Evolutionary conservation across 2,329 filamentous ascomycete genomes (phyloP).

Genomic region (Aspergillus alliaceus): DNA sequence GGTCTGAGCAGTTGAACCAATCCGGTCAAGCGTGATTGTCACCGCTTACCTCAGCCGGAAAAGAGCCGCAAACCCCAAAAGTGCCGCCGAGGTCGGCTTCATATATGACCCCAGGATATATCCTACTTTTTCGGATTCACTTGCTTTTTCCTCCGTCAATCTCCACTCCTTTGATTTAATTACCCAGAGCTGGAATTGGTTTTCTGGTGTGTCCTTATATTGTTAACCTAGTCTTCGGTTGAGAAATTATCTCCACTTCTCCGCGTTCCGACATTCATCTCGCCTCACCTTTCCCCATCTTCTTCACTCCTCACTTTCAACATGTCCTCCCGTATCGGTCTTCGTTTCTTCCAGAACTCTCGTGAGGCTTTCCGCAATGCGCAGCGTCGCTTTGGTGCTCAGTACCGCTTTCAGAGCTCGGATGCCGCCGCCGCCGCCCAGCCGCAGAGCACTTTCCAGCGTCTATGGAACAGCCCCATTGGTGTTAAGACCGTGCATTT

Average conservation of each 20-base stretch:
- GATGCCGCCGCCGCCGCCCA: conserved; percentile 49
- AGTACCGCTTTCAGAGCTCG: conserved; percentile 72
- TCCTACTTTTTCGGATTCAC: neutral
- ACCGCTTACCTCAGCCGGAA: conserved; percentile 32
- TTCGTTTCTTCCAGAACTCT: conserved; percentile 57
- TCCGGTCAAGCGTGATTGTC: conserved; percentile 25
- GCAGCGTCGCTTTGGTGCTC: conserved; percentile 52
- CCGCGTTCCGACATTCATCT: conserved; percentile 14
- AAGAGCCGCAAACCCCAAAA: conserved; percentile 18
- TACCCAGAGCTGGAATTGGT: neutral
- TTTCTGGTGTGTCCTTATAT: neutral
- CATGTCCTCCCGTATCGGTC: conserved; percentile 59
- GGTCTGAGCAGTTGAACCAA: conserved; percentile 17
- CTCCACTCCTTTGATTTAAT: conserved; percentile 11
- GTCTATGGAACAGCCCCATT: conserved; percentile 79
- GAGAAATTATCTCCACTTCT: neutral
- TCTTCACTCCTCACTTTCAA: conserved; percentile 21
- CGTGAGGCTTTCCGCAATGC: conserved; percentile 52
- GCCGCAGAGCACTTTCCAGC: conserved; percentile 62
- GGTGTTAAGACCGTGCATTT: conserved; percentile 96
- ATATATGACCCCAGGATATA: neutral
- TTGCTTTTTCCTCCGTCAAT: conserved; percentile 8
- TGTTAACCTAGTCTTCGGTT: neutral
- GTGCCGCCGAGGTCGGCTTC: conserved; percentile 20
- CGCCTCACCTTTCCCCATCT: conserved; percentile 7